Evolutionary conservation across 306 rosid genomes (phyloP).

Genomic region (Fragaria nilgerrensis): DNA sequence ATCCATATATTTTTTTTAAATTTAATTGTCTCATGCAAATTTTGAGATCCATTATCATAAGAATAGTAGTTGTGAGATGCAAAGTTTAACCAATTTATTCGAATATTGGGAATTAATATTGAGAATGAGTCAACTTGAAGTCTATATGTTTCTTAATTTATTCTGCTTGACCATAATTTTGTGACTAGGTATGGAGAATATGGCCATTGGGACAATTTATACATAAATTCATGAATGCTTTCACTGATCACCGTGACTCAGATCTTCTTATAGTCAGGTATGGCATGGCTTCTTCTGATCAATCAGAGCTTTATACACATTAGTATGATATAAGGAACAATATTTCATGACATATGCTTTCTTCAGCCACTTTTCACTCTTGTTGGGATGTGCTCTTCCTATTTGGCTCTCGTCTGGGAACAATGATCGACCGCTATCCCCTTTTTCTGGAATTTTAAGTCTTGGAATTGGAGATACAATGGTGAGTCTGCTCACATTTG

Average conservation of each 20-base stretch:
- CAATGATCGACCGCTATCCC: slow-evolving; percentile 85
- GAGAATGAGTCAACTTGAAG: slow-evolving; percentile 2
- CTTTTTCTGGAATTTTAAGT: slow-evolving; percentile 92
- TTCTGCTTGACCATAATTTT: slow-evolving; percentile 25
- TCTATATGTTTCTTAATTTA: slow-evolving; percentile 1
- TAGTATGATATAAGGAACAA: slow-evolving; percentile 13
- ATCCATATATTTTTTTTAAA: not conserved
- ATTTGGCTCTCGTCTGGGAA: slow-evolving; percentile 91
- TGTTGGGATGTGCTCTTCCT: slow-evolving; percentile 92
- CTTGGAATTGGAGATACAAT: slow-evolving; percentile 97
- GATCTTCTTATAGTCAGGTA: slow-evolving; percentile 91
- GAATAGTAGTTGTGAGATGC: not conserved
- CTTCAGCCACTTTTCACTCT: slow-evolving; percentile 81
- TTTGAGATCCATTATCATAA: not conserved
- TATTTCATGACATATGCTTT: slow-evolving; percentile 25
- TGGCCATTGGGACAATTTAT: slow-evolving; percentile 85
- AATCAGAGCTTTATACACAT: slow-evolving; percentile 3
- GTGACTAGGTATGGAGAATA: slow-evolving; percentile 80
- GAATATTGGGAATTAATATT: not conserved
- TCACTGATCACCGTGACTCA: slow-evolving; percentile 95
- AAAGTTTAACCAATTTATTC: not conserved
- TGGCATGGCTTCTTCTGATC: slow-evolving; percentile 5
- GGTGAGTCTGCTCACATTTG: slow-evolving; percentile 40
- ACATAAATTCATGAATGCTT: slow-evolving; percentile 93
- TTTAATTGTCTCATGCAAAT: not conserved